These are phyloP conservation scores for Rhipidocladum racemiflorum DNA, from an alignment of 176 grass and related monocot genomes.

Conservation along the genomic window DNA sequence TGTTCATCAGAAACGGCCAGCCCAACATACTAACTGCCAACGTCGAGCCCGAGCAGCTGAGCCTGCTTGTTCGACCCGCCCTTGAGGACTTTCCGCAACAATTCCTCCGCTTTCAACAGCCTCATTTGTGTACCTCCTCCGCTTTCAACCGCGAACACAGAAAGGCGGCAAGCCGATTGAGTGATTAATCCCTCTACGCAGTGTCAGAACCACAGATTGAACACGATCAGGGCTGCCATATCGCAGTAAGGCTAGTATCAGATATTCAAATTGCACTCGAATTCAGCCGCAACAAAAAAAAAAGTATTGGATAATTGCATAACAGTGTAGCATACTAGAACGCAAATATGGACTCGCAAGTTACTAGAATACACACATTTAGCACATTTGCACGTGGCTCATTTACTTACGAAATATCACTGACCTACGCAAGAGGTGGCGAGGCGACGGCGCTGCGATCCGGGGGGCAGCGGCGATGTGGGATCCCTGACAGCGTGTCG, in stretches of 20 bases:
- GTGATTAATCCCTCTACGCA: neutral
- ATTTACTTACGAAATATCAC: neutral
- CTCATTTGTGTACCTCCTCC: slow-evolving; percentile 50
- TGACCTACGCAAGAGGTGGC: neutral
- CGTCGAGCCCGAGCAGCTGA: slow-evolving; percentile 77
- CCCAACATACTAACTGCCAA: slow-evolving; percentile 80
- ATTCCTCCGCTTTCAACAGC: slow-evolving; percentile 46
- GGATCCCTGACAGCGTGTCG: neutral
- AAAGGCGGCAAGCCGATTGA: neutral
- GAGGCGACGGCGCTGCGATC: neutral
- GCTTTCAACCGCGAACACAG: neutral
- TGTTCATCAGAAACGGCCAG: slow-evolving; percentile 64
- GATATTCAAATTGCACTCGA: neutral
- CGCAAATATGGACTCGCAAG: neutral
- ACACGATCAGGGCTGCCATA: neutral
- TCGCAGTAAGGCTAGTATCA: too few relatives aligned
- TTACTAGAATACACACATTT: neutral
- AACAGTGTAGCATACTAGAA: neutral
- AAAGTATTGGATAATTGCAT: neutral
- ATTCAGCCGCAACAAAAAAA: neutral
- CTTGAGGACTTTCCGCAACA: slow-evolving; percentile 67
- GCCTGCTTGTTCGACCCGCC: slow-evolving; percentile 15
- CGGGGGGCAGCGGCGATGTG: neutral
- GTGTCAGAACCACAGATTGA: neutral
- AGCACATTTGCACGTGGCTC: neutral